Conservation (phyloP, 352 stramenopile species). For the Phytopythium aichiense region DNA sequence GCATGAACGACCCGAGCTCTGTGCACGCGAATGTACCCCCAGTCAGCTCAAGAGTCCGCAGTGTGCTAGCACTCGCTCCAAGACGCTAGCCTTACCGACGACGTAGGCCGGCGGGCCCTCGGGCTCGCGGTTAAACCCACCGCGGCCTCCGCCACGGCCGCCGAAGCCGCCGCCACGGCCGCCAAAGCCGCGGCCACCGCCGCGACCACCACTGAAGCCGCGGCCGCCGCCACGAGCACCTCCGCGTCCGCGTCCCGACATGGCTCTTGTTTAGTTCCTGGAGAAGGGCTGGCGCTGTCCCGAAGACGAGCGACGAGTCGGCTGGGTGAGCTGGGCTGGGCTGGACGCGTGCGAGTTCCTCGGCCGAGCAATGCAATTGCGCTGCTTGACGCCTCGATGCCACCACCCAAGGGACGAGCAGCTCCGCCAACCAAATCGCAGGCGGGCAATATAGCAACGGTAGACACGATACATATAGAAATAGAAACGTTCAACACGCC, state of each 20-base stretch:
- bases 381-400: background rate
- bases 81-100: conserved; percentile 36
- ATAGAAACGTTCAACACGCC: background rate
- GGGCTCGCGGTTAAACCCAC: conserved; percentile 32
- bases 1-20: conserved; percentile 95
- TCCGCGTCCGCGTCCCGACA: conserved; percentile 65
- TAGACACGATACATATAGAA: background rate
- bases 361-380: conserved; percentile 2
- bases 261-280: conserved; percentile 11
- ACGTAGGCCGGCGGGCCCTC: conserved; percentile 72
- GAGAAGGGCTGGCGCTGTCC: background rate
- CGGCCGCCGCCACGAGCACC: conserved; percentile 31
- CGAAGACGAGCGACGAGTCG: background rate
- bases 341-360: background rate
- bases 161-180: background rate
- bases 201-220: conserved; percentile 31
- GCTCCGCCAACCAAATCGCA: conserved; percentile 9
- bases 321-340: background rate
- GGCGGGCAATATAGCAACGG: background rate
- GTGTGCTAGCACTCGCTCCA: background rate
- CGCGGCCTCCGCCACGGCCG: conserved; percentile 22
- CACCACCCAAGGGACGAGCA: conserved; percentile 2
- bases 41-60: background rate
- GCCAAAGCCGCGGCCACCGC: conserved; percentile 3
- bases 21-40: background rate